phyloP scores from a whole-genome alignment of 768 basidiomycete species.

The Lactarius vividus region DNA sequence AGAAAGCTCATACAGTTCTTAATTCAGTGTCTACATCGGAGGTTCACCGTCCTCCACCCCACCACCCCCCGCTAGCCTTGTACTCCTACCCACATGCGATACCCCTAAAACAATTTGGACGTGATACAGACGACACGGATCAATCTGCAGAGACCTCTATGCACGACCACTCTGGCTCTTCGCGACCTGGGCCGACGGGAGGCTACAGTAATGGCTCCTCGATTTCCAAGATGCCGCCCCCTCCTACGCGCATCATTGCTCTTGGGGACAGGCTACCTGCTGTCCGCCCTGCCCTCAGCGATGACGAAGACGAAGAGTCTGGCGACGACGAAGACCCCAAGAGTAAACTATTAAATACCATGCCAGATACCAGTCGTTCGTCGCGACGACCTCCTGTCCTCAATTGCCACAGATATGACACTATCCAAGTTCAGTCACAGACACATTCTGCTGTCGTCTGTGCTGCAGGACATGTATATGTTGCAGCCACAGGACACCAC shows the following conservation, averaged over 20 bases:
- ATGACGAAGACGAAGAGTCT: constrained; percentile 40
- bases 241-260: constrained; percentile 71
- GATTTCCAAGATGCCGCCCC: constrained; percentile 51
- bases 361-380: constrained; percentile 68
- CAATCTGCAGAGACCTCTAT: background rate
- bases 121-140: constrained; percentile 10
- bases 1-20: background rate
- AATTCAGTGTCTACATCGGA: background rate
- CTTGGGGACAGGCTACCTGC: constrained; percentile 70
- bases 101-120: background rate
- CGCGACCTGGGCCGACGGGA: background rate
- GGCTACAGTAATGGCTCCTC: constrained; percentile 8
- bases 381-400: constrained; percentile 51
- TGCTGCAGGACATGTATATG: constrained; percentile 55
- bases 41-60: background rate
- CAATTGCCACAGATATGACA: constrained; percentile 36
- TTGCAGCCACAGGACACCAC: constrained; percentile 56
- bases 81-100: background rate
- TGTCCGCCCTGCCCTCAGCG: constrained; percentile 47
- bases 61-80: background rate
- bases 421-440: constrained; percentile 52
- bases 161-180: background rate
- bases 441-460: constrained; percentile 54
- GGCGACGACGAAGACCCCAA: constrained; percentile 50
- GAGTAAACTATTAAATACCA: constrained; percentile 43